Base-by-base conservation (phyloP, 2,329 filamentous ascomycete genomes). In the Aureobasidium uvarum region DNA sequence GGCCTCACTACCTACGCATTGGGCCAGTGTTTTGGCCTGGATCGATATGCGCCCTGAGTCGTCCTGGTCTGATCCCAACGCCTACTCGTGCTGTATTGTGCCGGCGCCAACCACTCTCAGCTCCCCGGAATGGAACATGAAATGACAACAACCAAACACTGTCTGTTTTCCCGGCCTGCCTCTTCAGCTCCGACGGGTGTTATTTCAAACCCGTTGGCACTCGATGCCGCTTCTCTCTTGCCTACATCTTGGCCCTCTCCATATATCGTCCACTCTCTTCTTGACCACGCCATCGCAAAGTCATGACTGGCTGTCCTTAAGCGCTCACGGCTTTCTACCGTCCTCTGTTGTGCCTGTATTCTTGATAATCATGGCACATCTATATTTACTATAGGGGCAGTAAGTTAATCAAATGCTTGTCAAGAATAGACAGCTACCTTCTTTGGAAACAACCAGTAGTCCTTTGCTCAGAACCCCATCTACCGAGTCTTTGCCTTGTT, bases 91-190 rank as follows among this genome's bases (percentile, higher is more conserved):
- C 58, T 62, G 45, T 2, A 25, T 39, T 50, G 6, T 62, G 31
- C 55, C 18, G 1, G 5, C 14, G 7, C 11, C 13, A 23, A 55
- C 51, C n/a, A 25, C 54, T 28, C 20, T 18, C 54, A 45, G 25
- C 54, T 41, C 16, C 23, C 25, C 45, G 56, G 56, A 60, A 60
- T 60, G 43, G 25, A 48, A 18, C 28, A 23, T 48, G 36, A 38
- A 48, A 60, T 18, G 10, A 33, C 48, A 60, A 60, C 41, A 60
- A 48, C 43, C 43, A 46, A 48, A 60, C 56, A 60, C 38, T 25
- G n/a, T 25, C 36, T 25, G 14, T 41, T 7, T n/a, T 6, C 18
- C 18, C 48, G 36, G 48, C 51, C 33, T 38, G 51, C 25, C 31
- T 23, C 18, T 36, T 14, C 31, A 7, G 0, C n/a, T 38, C 31